Evolutionary conservation across 441 rosid species (phyloP), one percentile per base, ranked within the genome.

Genomic region (Raphanus hybrid): DNA sequence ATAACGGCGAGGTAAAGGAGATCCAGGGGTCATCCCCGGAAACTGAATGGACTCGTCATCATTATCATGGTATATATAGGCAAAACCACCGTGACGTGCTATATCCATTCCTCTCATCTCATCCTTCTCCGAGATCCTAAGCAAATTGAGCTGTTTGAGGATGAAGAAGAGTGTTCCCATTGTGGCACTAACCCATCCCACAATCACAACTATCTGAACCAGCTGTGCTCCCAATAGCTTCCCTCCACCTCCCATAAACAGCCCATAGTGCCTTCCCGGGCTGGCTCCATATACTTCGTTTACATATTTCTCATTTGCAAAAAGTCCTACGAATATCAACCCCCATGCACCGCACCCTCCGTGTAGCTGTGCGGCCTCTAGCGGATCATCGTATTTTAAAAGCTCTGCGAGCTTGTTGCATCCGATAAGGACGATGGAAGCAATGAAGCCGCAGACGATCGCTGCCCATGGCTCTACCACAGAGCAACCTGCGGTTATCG

Each of bases 171-270:
- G 73, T 6, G 92, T 83, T 3, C 98, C 96, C 98, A 93, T 93
- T 2, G 96, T 90, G 0, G 84, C 94, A 71, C 92, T 90, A 12
- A 93, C 98, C 92, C 93, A 91, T 60, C 94, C 97, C 0, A 67
- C 67, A 15, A 93, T 85, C 62, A 89, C 95, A 66, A 91, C 5
- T 15, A 93, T 85, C 67, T 91, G 96, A 12, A 91, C 80, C 37
- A 91, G 6, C 52, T 93, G 95, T 34, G 98, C 98, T 6, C 80
- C 98, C 71, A 91, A 70, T 1, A 91, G 87, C 88, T 64, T 88
- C 41, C 96, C 94, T 4, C 97, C 97, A 1, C 98, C 98, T 0
- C 98, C 97, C 98, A 90, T 90, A 3, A 93, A 84, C 64, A 93
- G 70, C 48, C 98, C 97, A 58, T 91, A 80, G 0, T 81, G 87